Evolutionary conservation across 306 rosid genomes (phyloP), one percentile per base, ranked within the genome.

Genomic region (Dalbergia cultrata): DNA sequence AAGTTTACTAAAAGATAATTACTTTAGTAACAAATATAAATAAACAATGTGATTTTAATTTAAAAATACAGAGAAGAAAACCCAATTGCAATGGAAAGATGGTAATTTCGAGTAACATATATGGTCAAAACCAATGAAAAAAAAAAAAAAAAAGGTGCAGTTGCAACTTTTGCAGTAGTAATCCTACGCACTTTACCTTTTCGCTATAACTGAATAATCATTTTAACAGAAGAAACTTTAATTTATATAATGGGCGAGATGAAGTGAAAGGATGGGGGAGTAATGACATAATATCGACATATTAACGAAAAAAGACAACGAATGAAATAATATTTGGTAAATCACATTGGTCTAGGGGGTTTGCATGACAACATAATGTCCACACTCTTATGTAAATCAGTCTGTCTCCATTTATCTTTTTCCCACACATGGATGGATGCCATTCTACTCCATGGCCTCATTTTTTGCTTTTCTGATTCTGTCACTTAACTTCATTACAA

Each of bases 361-460:
- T 83, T 66, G 79, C 13, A 90, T 90, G 97, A 76, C 97, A 77
- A 90, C 97, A 92, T 87, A 0, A 0, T 90, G 88, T 85, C 81
- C 44, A 62, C 94, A 84, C 66, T 21, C 14, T 76, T 70, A 50
- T 54, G 9, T 14, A 17, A 33, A 59, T 22, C 3, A 5, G 8
- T 58, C 13, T 67, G 53, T 7, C 0, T 2, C 12, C 6, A 5
- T 2, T 4, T 17, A 1, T 7, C n/a, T 17, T 70, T 80, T 74
- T 81, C 63, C 58, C 83, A 71, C 78, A n/a, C 72, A 45, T 63
- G 61, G 41, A 56, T 74, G 37, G 70, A 83, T 74, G 21, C 12
- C 43, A 47, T 69, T 76, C 53, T 64, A 10, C 44, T 41, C 17
- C 43, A 66, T 67, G 21, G 43, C 60, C 14, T 2, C 68, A 80